Evolutionary conservation across 1,139 yeast species (phyloP).

Genomic region (Blastobotrys aristatus): DNA sequence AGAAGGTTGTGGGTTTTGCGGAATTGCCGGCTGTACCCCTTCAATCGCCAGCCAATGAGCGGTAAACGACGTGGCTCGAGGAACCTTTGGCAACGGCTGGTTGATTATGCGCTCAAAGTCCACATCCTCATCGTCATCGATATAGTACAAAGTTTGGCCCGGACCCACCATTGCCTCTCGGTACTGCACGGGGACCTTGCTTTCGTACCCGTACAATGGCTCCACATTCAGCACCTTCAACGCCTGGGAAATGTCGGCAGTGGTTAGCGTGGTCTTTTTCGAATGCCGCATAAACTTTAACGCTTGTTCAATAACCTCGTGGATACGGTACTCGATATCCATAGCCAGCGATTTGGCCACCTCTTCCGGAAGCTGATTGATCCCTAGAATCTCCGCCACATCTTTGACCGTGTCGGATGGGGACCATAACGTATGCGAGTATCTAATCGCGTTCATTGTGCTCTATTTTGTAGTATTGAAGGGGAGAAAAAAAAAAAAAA

Average conservation of each 20-base stretch:
- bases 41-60: constrained; percentile 99
- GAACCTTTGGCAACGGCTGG: constrained; percentile 92
- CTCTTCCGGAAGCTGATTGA: constrained; percentile 75
- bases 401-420: constrained; percentile 96
- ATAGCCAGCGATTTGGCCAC: constrained; percentile 92
- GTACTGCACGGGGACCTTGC: constrained; percentile 53
- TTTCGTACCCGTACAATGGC: constrained; percentile 44
- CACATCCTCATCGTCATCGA: constrained; percentile 84
- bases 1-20: constrained; percentile 87
- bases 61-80: constrained; percentile 84
- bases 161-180: constrained; percentile 84
- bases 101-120: constrained; percentile 92
- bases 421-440: constrained; percentile 93
- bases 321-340: constrained; percentile 97
- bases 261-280: constrained; percentile 73
- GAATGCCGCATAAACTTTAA: constrained; percentile 94
- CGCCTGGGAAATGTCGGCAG: constrained; percentile 78
- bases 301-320: constrained; percentile 93
- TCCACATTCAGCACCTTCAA: constrained; percentile 83
- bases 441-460: constrained; percentile 37
- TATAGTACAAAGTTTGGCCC: constrained; percentile 90
- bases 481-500: not conserved
- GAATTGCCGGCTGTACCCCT: constrained; percentile 97
- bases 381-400: constrained; percentile 89
- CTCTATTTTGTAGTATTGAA: not conserved